phyloP scores from a whole-genome alignment of 768 basidiomycete species.

The Gyrodon lividus region DNA sequence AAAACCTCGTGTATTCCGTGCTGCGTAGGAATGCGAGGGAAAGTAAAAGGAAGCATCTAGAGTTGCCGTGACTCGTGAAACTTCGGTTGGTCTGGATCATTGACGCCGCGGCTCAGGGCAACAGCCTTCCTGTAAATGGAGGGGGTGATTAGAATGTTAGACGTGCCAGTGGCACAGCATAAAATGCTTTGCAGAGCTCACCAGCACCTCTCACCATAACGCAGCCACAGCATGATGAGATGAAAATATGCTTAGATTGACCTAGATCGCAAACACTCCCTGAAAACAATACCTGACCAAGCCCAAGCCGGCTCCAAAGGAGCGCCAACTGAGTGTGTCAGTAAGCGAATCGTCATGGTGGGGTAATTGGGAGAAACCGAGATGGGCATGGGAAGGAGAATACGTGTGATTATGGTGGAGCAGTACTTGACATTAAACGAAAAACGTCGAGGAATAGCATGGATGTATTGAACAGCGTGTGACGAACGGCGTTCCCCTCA shows the following conservation, averaged over 20 bases:
- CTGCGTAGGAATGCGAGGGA: conserved; percentile 30
- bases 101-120: conserved; percentile 31
- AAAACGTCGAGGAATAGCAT: conserved; percentile 8
- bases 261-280: conserved; percentile 4
- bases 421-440: conserved; percentile 7
- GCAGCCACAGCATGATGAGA: conserved; percentile 21
- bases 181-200: conserved; percentile 14
- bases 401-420: conserved; percentile 18
- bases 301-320: conserved; percentile 3
- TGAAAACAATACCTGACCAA: conserved; percentile 1
- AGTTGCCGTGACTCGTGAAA: conserved; percentile 25
- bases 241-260: conserved; percentile 11
- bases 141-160: conserved; percentile 27
- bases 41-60: conserved; percentile 22
- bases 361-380: conserved; percentile 15
- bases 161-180: conserved; percentile 31
- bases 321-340: neutral
- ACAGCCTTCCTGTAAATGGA: conserved; percentile 34
- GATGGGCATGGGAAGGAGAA: conserved; percentile 9
- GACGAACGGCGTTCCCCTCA: conserved; percentile 10
- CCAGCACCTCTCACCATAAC: conserved; percentile 9
- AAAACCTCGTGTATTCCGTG: conserved; percentile 36
- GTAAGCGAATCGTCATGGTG: conserved; percentile 19
- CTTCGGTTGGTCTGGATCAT: conserved; percentile 28
- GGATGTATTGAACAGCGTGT: conserved; percentile 11